Percentiles rank a stretch among this genome's conserved stretches.
Evolutionary conservation across 2,329 filamentous ascomycete species (phyloP).

Genomic region (Colletotrichum cuscutae): DNA sequence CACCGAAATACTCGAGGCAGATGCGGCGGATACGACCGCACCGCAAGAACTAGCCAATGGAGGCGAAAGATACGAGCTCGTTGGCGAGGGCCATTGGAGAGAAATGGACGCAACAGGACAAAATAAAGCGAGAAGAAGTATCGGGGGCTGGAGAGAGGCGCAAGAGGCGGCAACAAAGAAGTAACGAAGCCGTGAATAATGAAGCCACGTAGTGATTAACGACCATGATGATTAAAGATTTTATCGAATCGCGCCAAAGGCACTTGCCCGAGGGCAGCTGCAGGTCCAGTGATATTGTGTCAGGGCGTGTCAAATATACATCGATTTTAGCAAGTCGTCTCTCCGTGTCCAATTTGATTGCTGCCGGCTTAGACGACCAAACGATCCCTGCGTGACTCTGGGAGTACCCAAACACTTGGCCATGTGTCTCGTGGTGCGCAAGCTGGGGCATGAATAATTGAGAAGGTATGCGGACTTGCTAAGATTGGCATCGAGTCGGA

Average conservation of each 20-base stretch:
- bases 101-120: conserved; percentile 32
- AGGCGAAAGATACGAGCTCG: conserved; percentile 45
- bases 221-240: background rate
- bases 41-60: conserved; percentile 41
- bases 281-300: background rate
- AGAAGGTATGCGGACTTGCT: too few species aligned
- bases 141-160: conserved; percentile 26
- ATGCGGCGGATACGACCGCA: conserved; percentile 21
- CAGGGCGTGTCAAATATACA: background rate
- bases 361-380: too few species aligned
- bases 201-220: conserved; percentile 1
- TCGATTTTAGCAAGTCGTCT: background rate
- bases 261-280: background rate
- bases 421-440: too few species aligned
- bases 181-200: background rate
- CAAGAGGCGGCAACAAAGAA: background rate
- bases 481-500: too few species aligned
- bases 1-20: conserved; percentile 35
- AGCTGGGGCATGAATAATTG: too few species aligned
- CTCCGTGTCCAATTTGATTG: background rate
- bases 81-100: conserved; percentile 45
- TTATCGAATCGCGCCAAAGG: background rate
- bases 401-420: too few species aligned
- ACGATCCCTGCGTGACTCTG: too few species aligned
- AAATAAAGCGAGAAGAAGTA: conserved; percentile 25